phyloP scores from a whole-genome alignment of 495 filamentous ascomycete genomes.

The Xylaria longipes region DNA sequence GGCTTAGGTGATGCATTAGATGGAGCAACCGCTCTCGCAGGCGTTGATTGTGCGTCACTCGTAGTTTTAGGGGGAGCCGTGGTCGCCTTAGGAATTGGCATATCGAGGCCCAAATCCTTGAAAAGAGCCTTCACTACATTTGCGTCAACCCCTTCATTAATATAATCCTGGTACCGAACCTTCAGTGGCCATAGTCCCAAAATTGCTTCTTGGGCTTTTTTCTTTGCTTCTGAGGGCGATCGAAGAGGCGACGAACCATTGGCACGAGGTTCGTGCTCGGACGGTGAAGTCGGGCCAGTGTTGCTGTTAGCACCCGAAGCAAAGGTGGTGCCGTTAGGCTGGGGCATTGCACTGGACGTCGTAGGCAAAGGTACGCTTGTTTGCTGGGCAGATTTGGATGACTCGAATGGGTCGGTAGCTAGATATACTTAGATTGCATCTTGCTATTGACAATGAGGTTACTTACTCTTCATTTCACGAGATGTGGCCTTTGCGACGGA shows the following conservation, averaged over 20 bases:
- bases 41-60: conserved; percentile 3
- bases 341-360: not conserved
- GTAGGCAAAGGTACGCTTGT: not conserved
- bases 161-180: conserved; percentile 70
- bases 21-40: not conserved
- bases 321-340: not conserved
- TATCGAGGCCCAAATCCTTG: conserved; percentile 65
- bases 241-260: conserved; percentile 27
- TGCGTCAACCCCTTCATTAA: conserved; percentile 74
- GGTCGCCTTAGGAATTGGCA: conserved; percentile 42
- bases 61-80: conserved; percentile 11
- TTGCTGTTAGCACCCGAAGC: not conserved
- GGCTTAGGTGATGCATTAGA: conserved; percentile 18
- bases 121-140: conserved; percentile 68
- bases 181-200: conserved; percentile 67
- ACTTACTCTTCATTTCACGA: conserved; percentile 35
- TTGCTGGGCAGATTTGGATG: not conserved
- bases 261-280: not conserved
- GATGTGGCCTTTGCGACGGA: conserved; percentile 34
- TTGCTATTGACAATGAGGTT: conserved; percentile 1
- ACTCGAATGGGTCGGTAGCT: conserved; percentile 22
- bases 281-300: not conserved
- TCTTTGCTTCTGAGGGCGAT: conserved; percentile 58
- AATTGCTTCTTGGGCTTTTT: conserved; percentile 73
- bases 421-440: conserved; percentile 24